Base-by-base conservation (phyloP, 441 rosid species). In the Mallotus repandus region DNA sequence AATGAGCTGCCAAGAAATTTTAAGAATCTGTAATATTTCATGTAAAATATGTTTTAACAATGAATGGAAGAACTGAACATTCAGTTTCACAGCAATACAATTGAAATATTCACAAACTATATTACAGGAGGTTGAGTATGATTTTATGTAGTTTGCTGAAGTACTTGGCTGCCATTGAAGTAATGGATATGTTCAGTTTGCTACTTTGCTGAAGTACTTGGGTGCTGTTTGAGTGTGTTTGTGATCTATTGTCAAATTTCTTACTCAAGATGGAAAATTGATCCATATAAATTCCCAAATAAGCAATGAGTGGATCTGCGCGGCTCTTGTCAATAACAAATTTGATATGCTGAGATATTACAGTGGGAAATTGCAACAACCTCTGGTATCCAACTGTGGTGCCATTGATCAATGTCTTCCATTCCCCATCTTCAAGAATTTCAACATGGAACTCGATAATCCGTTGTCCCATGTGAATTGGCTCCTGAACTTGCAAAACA, bases 381-480 rank as follows among this genome's bases (percentile, higher is more conserved):
- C 96, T 86, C 66, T 84, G 83, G 76, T 86, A 83, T 71, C 99
- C 98, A 15, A 91, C 88, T 0, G 98, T 95, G 3, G 92, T 91
- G 74, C 90, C 95, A 8, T 41, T 78, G 61, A 74, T 78, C 76
- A 90, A 83, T 74, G 55, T 78, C 76, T 68, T 83, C 99, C 98
- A 95, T 10, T 77, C 57, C 13, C 88, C 85, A 18, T 68, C 77
- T 13, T 67, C 79, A 25, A 46, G 46, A 69, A 75, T 63, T 76
- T 89, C 89, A 2, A 95, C 71, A 81, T 89, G 90, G 84, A 89
- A 95, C 45, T 74, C 63, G 0, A 74, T 80, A 4, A 95, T 61
- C 54, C 96, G 84, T 78, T 95, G 96, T 66, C 99, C 99, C 91
- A 95, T 88, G 29, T 95, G 95, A 74, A 95, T 88, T 4, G 96